These are phyloP conservation scores for Botrytis squamosa DNA, from an alignment of 2,329 filamentous ascomycete genomes.

Conservation along the genomic window DNA sequence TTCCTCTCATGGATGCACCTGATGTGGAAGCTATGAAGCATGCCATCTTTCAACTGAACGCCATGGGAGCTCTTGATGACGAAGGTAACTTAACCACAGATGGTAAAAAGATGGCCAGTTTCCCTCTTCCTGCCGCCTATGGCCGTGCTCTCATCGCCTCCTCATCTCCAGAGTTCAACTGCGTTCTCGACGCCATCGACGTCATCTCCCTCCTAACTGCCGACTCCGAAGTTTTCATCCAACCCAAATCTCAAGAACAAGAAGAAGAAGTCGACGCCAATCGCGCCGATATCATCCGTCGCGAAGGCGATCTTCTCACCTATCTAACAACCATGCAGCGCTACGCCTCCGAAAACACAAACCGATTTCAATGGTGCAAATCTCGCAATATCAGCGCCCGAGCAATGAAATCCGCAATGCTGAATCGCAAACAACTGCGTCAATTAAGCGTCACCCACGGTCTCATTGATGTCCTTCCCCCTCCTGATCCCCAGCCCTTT, in stretches of 20 bases:
- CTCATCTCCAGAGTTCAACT: conserved; percentile 66
- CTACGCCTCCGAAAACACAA: conserved; percentile 55
- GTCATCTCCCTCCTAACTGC: conserved; percentile 67
- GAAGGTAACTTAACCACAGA: conserved; percentile 70
- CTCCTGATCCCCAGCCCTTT: conserved; percentile 56
- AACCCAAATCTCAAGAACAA: conserved; percentile 57
- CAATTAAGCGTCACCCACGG: conserved; percentile 54
- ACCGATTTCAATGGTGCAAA: conserved; percentile 57
- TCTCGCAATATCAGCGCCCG: conserved; percentile 55
- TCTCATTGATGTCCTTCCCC: conserved; percentile 44
- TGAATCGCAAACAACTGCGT: conserved; percentile 61
- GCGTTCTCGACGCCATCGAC: conserved; percentile 80
- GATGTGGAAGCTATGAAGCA: conserved; percentile 76
- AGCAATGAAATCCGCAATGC: conserved; percentile 62
- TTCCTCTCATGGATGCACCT: conserved; percentile 83
- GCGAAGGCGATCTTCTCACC: conserved; percentile 65
- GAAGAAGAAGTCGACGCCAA: conserved; percentile 53
- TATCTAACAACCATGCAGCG: conserved; percentile 62
- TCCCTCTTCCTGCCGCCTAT: conserved; percentile 79
- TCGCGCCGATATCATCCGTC: conserved; percentile 57
- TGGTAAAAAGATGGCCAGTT: conserved; percentile 74
- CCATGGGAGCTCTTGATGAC: conserved; percentile 72
- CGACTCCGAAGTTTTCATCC: conserved; percentile 62
- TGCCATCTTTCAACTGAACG: conserved; percentile 75
- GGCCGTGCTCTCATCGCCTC: conserved; percentile 82